Evolutionary conservation across 768 basidiomycete species (phyloP), one percentile per base, ranked within the genome.

Genomic region (Trametes cubensis): DNA sequence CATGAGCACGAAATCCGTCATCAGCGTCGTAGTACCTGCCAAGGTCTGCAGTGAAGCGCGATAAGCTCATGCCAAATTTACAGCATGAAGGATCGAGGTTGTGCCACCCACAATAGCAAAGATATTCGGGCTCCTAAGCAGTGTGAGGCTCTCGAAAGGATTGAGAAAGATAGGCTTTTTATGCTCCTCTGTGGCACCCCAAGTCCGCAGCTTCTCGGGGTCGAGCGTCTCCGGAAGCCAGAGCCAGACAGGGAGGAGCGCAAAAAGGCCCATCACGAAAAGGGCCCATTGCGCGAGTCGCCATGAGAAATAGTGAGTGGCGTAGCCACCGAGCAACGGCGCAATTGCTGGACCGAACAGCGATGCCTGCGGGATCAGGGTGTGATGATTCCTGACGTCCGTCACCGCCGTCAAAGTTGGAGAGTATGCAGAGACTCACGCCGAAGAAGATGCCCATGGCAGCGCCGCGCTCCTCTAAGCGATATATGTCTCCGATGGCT

Each of bases 171-270:
- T 58, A 45, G 42, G 63, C 48, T 30, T 62, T 17, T 38, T 65
- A 47, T 49, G 49, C 21, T 61, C 62, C 11, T 60, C 58, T 5
- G 61, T 64, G 3, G 39, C 56, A 7, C 50, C 67, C 26, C 2
- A 87, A 75, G 0, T 85, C 83, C 41, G 80, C 75, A 0, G 79
- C 68, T 7, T 84, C 81, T 0, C 58, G 0, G 88, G 87, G 66
- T 87, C 85, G 52, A 81, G 83, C 2, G 88, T 90, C 66, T 90
- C 89, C 0, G 88, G 88, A n/a, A 88, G 79, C 55, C 78, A 79
- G 3, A 80, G 44, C 1, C 69, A 51, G 34, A 88, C 75, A 6
- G 75, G 62, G 6, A 79, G 7, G 39, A 83, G 75, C 1, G 77
- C 74, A 0, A 79, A 15, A 0, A 81, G 40, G 2, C 80, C 81